These are phyloP conservation scores for Hyaloperonospora arabidopsidis DNA, from an alignment of 352 stramenopile species.

Conservation along the genomic window DNA sequence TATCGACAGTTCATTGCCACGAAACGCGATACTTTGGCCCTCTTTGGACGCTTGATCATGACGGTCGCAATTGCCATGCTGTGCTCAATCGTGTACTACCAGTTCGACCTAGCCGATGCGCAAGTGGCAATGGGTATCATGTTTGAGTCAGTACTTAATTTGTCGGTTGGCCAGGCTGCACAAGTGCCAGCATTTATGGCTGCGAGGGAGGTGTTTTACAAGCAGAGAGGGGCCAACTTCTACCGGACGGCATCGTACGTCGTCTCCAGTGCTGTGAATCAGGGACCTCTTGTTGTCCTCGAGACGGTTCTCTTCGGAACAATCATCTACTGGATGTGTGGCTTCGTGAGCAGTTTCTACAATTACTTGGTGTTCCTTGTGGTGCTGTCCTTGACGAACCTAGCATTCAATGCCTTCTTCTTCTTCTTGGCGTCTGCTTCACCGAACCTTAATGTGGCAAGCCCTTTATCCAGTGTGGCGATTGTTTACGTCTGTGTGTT, in stretches of 20 bases:
- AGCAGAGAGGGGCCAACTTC: conserved; percentile 66
- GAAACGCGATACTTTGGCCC: too few relatives aligned
- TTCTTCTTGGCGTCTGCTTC: conserved; percentile 47
- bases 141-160: conserved; percentile 70
- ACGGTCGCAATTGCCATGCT: too few relatives aligned
- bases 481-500: conserved; percentile 55
- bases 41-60: too few relatives aligned
- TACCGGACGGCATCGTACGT: conserved; percentile 65
- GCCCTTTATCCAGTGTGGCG: conserved; percentile 19
- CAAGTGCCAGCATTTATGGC: conserved; percentile 69
- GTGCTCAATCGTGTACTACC: conserved; percentile 23
- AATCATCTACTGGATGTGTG: conserved; percentile 74
- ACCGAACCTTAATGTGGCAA: conserved; percentile 49
- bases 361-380: too few relatives aligned
- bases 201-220: conserved; percentile 63
- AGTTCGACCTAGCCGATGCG: conserved; percentile 27
- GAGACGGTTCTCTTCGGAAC: conserved; percentile 62
- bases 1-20: too few relatives aligned
- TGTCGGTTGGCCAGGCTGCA: conserved; percentile 53
- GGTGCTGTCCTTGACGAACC: too few relatives aligned
- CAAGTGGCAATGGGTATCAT: conserved; percentile 58
- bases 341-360: conserved; percentile 14
- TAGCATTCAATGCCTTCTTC: conserved; percentile 29
- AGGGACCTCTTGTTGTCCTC: conserved; percentile 24
- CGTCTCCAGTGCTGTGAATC: conserved; percentile 22